These are phyloP conservation scores for Plasmodium cynomolgi DNA, from an alignment of 169 alveolate species.

Conservation along the genomic window DNA sequence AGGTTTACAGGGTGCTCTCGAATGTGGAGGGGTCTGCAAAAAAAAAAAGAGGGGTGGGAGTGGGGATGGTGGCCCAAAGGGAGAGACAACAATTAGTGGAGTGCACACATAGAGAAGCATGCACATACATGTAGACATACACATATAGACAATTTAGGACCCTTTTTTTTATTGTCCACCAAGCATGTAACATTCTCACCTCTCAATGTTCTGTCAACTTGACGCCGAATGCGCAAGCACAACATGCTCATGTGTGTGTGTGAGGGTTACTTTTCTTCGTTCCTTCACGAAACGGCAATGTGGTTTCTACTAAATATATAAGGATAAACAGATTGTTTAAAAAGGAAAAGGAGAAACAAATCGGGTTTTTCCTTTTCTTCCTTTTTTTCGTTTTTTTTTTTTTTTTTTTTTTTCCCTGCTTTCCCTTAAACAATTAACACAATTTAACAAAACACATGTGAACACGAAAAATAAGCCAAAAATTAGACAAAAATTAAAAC, in stretches of 20 bases:
- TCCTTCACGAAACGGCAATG: background rate
- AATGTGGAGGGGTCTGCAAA: background rate
- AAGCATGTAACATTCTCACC: background rate
- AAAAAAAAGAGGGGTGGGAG: background rate
- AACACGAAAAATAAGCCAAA: background rate
- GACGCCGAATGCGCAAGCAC: background rate
- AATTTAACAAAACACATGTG: constrained; percentile 16
- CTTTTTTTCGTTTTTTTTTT: background rate
- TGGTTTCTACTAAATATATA: background rate
- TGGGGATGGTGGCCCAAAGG: background rate
- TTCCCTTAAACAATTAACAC: constrained; percentile 7
- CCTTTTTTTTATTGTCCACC: background rate
- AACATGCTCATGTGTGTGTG: background rate
- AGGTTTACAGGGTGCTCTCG: background rate
- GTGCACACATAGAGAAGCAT: background rate
- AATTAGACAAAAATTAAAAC: background rate
- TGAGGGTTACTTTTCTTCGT: background rate
- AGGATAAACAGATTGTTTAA: background rate
- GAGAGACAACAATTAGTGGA: background rate
- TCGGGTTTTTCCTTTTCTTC: background rate
- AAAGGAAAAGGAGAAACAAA: background rate
- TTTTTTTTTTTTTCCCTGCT: background rate
- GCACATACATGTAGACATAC: constrained; percentile 11
- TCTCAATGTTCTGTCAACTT: background rate
- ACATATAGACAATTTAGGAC: background rate